Evolutionary conservation across 1,139 yeast genomes (phyloP).

Genomic region (Candida tropicalis): DNA sequence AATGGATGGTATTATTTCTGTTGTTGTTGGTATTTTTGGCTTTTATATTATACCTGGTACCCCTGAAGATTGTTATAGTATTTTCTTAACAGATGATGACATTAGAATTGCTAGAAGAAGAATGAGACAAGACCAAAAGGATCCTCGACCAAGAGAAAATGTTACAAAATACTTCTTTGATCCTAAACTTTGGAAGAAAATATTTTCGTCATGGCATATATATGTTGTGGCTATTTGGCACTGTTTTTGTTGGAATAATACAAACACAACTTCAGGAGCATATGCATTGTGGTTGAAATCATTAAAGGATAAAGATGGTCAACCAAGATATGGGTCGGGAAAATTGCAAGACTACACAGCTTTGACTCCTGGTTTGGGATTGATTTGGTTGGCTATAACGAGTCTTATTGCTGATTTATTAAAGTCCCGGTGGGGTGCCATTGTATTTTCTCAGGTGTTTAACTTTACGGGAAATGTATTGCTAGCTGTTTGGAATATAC

Average conservation of each 20-base stretch:
- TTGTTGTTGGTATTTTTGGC: conserved; percentile 64
- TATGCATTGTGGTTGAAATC: conserved; percentile 52
- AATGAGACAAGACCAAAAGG: conserved; percentile 47
- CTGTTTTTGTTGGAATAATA: conserved; percentile 65
- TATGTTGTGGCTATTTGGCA: conserved; percentile 55
- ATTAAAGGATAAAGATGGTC: conserved; percentile 28
- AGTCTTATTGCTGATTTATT: conserved; percentile 52
- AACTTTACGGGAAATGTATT: conserved; percentile 42
- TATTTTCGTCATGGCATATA: conserved; percentile 56
- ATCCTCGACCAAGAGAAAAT: conserved; percentile 30
- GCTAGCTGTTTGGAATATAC: conserved; percentile 50
- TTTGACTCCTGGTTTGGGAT: conserved; percentile 47
- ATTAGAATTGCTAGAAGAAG: conserved; percentile 62
- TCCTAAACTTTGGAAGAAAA: conserved; percentile 47
- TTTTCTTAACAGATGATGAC: conserved; percentile 64
- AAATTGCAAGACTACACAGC: conserved; percentile 44
- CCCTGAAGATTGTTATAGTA: conserved; percentile 60
- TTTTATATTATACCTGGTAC: conserved; percentile 69
- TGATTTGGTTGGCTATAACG: conserved; percentile 42
- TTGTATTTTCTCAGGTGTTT: conserved; percentile 53
- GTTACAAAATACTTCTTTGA: conserved; percentile 33
- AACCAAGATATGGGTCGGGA: conserved; percentile 31
- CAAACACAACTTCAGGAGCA: conserved; percentile 48
- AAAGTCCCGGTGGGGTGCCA: conserved; percentile 59
- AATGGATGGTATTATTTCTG: conserved; percentile 63